Conservation (phyloP, 2,329 filamentous ascomycete species). For the Ophiocordyceps camponoti-rufipedis region DNA sequence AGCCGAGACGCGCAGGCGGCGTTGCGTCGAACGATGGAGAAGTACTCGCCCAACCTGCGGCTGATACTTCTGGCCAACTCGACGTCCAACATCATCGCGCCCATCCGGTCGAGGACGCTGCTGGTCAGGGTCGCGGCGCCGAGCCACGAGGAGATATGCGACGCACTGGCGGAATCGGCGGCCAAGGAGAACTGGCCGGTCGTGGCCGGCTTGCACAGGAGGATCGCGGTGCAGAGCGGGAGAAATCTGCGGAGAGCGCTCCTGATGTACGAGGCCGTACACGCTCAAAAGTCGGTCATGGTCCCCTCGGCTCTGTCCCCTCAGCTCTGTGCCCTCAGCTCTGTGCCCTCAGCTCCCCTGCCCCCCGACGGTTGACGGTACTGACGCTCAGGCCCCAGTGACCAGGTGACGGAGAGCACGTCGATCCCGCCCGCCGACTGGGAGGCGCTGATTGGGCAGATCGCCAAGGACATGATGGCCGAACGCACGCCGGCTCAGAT, state of each 20-base stretch:
- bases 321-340: no score
- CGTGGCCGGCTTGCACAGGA: conserved; percentile 55
- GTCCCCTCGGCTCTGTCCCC: no score
- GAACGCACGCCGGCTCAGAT: conserved; percentile 86
- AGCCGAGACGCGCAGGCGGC: conserved; percentile 91
- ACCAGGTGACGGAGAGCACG: conserved; percentile 75
- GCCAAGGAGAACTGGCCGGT: conserved; percentile 74
- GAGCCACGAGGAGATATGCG: conserved; percentile 66
- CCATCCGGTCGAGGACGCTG: conserved; percentile 80
- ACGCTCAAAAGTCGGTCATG: conserved; percentile 73
- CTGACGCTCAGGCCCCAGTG: conserved; percentile 30
- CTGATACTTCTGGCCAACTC: conserved; percentile 88
- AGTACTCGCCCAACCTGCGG: conserved; percentile 88
- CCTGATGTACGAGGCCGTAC: conserved; percentile 92
- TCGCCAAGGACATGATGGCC: conserved; percentile 83
- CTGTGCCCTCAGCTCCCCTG: no score
- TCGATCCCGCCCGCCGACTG: conserved; percentile 90
- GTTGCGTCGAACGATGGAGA: conserved; percentile 92
- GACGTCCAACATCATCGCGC: conserved; percentile 97
- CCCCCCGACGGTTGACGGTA: no score
- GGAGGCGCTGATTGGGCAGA: conserved; percentile 77
- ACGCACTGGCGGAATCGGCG: conserved; percentile 50
- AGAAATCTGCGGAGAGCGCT: conserved; percentile 78
- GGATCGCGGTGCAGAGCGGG: conserved; percentile 79
- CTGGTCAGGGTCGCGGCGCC: conserved; percentile 85